Conservation (phyloP, 2,329 filamentous ascomycete genomes). For the Sordariomycetes sp. region DNA sequence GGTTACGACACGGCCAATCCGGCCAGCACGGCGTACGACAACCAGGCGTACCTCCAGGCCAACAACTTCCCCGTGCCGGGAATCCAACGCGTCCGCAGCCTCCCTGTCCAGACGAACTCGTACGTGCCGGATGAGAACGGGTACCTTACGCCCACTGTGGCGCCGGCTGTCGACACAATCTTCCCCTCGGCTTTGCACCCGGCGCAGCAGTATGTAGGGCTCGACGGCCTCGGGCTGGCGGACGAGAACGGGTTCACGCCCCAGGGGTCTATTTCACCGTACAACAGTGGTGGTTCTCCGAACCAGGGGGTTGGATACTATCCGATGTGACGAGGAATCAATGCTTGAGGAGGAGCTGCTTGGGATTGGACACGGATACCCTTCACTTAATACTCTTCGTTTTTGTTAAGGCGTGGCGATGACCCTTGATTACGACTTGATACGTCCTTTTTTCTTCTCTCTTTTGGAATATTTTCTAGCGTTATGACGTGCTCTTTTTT, state of each 20-base stretch:
- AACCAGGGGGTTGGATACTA: conserved; percentile 25
- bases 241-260: conserved; percentile 20
- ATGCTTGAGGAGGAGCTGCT: background rate
- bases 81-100: conserved; percentile 1
- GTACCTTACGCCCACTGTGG: background rate
- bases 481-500: background rate
- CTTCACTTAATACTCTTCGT: background rate
- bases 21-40: background rate
- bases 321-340: conserved; percentile 6
- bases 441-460: conserved; percentile 1
- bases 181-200: conserved; percentile 16
- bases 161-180: conserved; percentile 15
- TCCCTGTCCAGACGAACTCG: background rate
- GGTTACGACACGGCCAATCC: too few species aligned
- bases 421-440: background rate
- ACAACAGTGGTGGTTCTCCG: conserved; percentile 28
- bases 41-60: background rate
- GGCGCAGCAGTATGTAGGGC: background rate
- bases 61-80: background rate
- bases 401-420: background rate
- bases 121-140: background rate
- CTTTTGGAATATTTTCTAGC: background rate
- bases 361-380: background rate
- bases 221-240: background rate
- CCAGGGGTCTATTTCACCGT: conserved; percentile 31